Conservation (phyloP, 208 protist species). For the Hexamita inflata region DNA sequence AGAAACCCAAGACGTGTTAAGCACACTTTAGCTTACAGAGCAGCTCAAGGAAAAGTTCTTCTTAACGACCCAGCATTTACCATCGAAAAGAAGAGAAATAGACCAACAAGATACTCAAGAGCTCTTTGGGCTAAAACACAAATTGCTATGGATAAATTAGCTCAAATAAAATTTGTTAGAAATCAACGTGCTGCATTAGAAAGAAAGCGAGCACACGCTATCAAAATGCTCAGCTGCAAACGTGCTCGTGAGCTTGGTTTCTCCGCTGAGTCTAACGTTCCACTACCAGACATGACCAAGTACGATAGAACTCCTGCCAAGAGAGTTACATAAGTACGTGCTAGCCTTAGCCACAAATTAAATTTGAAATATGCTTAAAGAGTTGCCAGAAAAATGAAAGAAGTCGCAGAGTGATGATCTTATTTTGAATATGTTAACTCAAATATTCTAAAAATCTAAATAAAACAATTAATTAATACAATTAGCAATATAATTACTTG, state of each 20-base stretch:
- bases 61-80: slow-evolving; percentile 85
- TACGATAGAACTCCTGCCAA: no score
- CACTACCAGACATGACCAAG: no score
- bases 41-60: slow-evolving; percentile 87
- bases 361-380: no score
- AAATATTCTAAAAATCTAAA: no score
- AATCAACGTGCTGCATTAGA: neutral
- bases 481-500: no score
- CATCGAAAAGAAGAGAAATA: slow-evolving; percentile 89
- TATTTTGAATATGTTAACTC: no score
- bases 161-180: slow-evolving; percentile 13
- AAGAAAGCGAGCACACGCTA: slow-evolving; percentile 1
- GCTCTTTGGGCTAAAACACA: slow-evolving; percentile 57
- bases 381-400: no score
- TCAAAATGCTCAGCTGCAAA: slow-evolving; percentile 1
- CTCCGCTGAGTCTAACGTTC: no score
- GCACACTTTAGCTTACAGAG: slow-evolving; percentile 97
- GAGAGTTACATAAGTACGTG: no score
- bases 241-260: neutral
- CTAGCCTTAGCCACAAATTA: no score
- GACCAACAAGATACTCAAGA: slow-evolving; percentile 93
- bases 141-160: slow-evolving; percentile 22
- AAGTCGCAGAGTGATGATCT: no score
- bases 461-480: no score
- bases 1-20: slow-evolving; percentile 90